phyloP scores from a whole-genome alignment of 306 rosid species.

The Styphnolobium japonicum region DNA sequence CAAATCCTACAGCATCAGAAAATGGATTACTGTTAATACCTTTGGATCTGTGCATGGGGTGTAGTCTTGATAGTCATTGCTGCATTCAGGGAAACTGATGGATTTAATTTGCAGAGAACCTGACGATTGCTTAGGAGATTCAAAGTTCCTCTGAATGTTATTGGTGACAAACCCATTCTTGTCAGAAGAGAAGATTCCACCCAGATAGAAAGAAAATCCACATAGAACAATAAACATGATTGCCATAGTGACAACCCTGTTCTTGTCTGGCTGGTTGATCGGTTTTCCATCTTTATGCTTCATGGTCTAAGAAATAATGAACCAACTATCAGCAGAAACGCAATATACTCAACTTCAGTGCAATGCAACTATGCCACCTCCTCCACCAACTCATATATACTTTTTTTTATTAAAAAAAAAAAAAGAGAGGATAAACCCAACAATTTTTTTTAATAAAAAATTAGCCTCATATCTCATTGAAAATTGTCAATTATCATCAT shows the following conservation, averaged over 20 bases:
- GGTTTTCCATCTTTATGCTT: conserved; percentile 93
- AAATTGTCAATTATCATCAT: background rate
- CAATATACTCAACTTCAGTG: background rate
- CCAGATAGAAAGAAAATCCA: conserved; percentile 83
- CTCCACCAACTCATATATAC: background rate
- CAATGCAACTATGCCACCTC: conserved; percentile 3
- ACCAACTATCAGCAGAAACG: conserved; percentile 49
- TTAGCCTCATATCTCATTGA: background rate
- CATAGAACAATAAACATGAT: conserved; percentile 57
- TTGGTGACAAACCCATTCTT: conserved; percentile 32
- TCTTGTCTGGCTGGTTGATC: conserved; percentile 49
- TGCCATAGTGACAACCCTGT: conserved; percentile 46
- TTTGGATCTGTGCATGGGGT: conserved; percentile 99
- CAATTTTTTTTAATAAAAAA: background rate
- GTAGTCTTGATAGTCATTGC: conserved; percentile 73
- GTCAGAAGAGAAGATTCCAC: conserved; percentile 70
- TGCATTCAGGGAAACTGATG: conserved; percentile 60
- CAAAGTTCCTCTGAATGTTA: conserved; percentile 31
- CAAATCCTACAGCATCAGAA: background rate
- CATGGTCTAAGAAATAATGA: conserved; percentile 48
- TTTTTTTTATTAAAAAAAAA: background rate
- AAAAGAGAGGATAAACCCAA: background rate
- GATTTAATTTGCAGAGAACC: conserved; percentile 59
- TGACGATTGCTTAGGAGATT: conserved; percentile 40
- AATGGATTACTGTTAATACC: conserved; percentile 44